Percentiles rank a stretch among this genome's conserved stretches.
phyloP scores from a whole-genome alignment of 164 flowering plant genomes.

The Nymphaea colorata region DNA sequence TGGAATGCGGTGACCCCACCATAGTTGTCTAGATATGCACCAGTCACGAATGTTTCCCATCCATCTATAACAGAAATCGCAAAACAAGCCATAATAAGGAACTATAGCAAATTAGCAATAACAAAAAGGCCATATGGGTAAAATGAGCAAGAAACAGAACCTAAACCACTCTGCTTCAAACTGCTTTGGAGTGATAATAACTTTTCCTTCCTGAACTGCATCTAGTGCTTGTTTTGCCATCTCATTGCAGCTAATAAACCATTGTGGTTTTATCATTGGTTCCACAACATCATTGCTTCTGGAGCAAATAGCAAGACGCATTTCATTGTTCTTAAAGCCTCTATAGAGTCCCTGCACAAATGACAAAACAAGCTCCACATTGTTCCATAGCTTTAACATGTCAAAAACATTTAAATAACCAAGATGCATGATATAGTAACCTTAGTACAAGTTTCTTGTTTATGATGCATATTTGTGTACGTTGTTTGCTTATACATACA shows the following conservation, averaged over 20 bases:
- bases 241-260: conserved; percentile 71
- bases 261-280: conserved; percentile 93
- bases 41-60: conserved; percentile 92
- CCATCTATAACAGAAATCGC: conserved; percentile 51
- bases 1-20: conserved; percentile 99
- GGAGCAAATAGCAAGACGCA: conserved; percentile 93
- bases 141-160: conserved; percentile 14
- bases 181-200: conserved; percentile 81
- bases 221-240: conserved; percentile 80
- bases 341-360: conserved; percentile 61
- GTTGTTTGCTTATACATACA: too few species aligned
- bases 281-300: conserved; percentile 88
- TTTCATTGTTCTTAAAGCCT: conserved; percentile 71
- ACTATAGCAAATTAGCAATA: not conserved
- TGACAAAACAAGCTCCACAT: not conserved
- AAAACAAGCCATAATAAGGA: not conserved
- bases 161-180: conserved; percentile 93
- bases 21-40: conserved; percentile 97
- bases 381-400: not conserved
- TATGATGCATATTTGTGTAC: too few species aligned
- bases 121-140: not conserved
- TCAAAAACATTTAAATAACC: too few species aligned
- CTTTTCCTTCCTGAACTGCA: conserved; percentile 56
- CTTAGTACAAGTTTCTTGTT: too few species aligned
- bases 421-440: too few species aligned